Conservation (phyloP, 2,329 filamentous ascomycete genomes). For the Hypoxylon sp. region DNA sequence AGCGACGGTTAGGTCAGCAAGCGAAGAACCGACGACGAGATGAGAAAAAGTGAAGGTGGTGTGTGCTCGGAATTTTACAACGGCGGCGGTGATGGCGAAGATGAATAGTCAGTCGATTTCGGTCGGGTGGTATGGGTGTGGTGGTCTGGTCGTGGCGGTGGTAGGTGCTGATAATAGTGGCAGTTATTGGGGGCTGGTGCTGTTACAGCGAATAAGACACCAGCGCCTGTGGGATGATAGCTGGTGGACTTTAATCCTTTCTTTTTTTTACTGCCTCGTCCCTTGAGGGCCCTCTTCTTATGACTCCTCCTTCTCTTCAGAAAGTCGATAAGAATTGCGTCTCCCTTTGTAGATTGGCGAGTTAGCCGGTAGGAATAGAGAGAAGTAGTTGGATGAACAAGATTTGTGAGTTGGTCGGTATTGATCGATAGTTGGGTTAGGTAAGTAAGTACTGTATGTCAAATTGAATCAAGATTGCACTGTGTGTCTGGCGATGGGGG, state of each 20-base stretch:
- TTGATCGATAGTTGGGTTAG: slow-evolving; percentile 23
- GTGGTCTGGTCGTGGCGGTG: slow-evolving; percentile 44
- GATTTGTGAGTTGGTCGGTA: slow-evolving; percentile 19
- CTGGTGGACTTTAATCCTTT: slow-evolving; percentile 11
- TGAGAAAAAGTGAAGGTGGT: slow-evolving; percentile 38
- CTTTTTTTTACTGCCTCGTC: slow-evolving; percentile 15
- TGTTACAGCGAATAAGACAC: slow-evolving; percentile 39
- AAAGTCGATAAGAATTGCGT: slow-evolving; percentile 12
- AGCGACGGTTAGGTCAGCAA: slow-evolving; percentile 37
- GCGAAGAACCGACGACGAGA: slow-evolving; percentile 29
- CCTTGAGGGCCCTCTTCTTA: slow-evolving; percentile 27
- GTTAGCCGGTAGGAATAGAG: slow-evolving; percentile 10
- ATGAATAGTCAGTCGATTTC: slow-evolving; percentile 50
- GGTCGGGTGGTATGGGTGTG: slow-evolving; percentile 44
- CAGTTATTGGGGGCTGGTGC: slow-evolving; percentile 44
- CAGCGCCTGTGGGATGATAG: slow-evolving; percentile 30
- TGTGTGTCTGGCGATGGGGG: slow-evolving; percentile 35
- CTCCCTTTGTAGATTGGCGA: slow-evolving; percentile 16
- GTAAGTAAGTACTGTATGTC: slow-evolving; percentile 16
- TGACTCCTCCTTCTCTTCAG: not conserved
- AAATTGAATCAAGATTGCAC: slow-evolving; percentile 25
- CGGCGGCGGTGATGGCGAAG: slow-evolving; percentile 52
- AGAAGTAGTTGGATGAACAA: slow-evolving; percentile 5
- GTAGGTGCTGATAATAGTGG: slow-evolving; percentile 44
- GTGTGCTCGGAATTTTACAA: slow-evolving; percentile 43